Evolutionary conservation across 2,329 filamentous ascomycete species (phyloP).

Genomic region (Epichloe gansuensis): DNA sequence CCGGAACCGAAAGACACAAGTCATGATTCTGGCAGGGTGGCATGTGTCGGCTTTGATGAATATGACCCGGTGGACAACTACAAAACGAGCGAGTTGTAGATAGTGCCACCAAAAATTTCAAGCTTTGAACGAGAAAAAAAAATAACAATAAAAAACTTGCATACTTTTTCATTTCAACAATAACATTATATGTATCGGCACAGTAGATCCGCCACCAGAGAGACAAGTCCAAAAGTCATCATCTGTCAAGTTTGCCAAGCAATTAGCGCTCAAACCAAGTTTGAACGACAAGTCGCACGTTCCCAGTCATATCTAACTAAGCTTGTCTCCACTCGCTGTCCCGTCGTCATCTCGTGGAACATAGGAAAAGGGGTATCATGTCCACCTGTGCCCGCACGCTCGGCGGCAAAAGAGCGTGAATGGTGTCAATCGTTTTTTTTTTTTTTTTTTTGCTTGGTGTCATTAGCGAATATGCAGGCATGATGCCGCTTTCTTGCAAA

Average conservation of each 20-base stretch:
- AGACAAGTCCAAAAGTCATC: constrained; percentile 43
- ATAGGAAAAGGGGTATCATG: constrained; percentile 3
- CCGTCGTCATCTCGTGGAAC: neutral
- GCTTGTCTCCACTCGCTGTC: neutral
- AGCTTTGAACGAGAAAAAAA: too few relatives aligned
- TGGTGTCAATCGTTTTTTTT: neutral
- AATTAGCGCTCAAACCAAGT: neutral
- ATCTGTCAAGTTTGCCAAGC: neutral
- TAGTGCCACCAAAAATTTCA: too few relatives aligned
- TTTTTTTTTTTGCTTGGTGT: neutral
- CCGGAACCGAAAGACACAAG: constrained; percentile 55
- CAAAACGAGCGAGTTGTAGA: too few relatives aligned
- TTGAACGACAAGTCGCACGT: neutral
- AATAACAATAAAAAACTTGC: neutral
- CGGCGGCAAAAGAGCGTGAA: neutral
- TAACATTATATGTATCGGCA: neutral
- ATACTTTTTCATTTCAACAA: too few relatives aligned
- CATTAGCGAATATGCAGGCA: neutral
- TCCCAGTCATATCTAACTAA: neutral
- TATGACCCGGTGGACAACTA: too few relatives aligned
- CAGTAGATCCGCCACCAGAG: neutral
- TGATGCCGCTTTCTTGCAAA: neutral
- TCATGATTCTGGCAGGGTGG: constrained; percentile 20
- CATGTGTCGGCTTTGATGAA: too few relatives aligned
- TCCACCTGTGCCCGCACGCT: neutral